A percentile compares a stretch with the other conserved stretches of the same genome.
Conservation (phyloP, 176 grass and related monocot species). For the Musa troglodytarum region DNA sequence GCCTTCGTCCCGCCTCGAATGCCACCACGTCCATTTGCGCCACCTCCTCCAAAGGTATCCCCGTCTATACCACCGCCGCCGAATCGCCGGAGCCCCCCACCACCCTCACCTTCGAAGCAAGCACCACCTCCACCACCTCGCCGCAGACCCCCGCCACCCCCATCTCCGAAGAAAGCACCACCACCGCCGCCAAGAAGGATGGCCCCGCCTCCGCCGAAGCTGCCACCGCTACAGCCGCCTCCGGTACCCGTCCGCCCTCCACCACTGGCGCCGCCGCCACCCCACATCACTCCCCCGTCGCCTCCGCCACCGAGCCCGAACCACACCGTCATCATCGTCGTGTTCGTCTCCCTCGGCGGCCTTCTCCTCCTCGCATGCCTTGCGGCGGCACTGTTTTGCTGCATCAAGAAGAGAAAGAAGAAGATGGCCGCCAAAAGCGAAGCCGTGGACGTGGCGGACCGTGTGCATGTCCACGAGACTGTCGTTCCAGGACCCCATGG, state of each 20-base stretch:
- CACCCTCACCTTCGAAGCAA: not conserved
- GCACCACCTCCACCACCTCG: too few relatives aligned
- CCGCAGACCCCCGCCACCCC: too few relatives aligned
- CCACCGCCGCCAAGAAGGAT: constrained; percentile 20
- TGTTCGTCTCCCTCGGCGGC: constrained; percentile 51
- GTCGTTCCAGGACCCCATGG: constrained; percentile 31
- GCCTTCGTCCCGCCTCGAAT: not conserved
- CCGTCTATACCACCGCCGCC: constrained; percentile 15
- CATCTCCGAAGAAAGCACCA: too few relatives aligned
- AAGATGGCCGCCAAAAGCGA: too few relatives aligned
- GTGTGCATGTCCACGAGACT: constrained; percentile 42
- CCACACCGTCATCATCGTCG: constrained; percentile 59
- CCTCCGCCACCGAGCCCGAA: constrained; percentile 25
- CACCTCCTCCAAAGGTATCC: not conserved
- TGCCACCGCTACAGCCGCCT: not conserved
- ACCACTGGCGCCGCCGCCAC: not conserved
- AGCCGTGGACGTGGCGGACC: constrained; percentile 41
- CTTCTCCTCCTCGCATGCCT: constrained; percentile 56
- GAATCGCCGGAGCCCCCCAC: constrained; percentile 16
- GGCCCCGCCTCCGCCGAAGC: not conserved
- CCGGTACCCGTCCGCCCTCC: not conserved
- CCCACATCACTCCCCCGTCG: too few relatives aligned
- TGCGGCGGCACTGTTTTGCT: constrained; percentile 44
- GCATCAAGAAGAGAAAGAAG: constrained; percentile 48
- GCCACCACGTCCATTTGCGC: not conserved